Percentiles rank a stretch among this genome's conserved stretches.
Evolutionary conservation across 768 basidiomycete genomes (phyloP).

Genomic region (Cubamyces lactineus): DNA sequence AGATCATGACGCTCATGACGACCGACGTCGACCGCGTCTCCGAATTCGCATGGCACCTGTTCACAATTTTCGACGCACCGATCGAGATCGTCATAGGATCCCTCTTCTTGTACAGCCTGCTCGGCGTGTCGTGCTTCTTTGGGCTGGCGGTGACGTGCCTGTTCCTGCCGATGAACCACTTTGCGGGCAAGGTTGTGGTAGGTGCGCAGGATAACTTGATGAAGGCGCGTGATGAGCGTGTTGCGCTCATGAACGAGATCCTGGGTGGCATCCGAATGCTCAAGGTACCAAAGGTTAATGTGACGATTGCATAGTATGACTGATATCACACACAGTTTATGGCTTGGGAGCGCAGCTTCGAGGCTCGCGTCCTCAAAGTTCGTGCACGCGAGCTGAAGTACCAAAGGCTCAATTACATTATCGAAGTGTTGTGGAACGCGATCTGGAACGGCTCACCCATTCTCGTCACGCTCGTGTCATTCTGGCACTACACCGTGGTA

Average conservation of each 20-base stretch:
- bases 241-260: slow-evolving; percentile 88
- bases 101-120: slow-evolving; percentile 73
- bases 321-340: slow-evolving; percentile 63
- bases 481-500: slow-evolving; percentile 70
- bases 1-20: slow-evolving; percentile 96
- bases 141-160: slow-evolving; percentile 76
- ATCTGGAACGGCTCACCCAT: slow-evolving; percentile 57
- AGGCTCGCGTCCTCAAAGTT: slow-evolving; percentile 69
- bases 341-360: slow-evolving; percentile 94
- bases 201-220: slow-evolving; percentile 82
- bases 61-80: slow-evolving; percentile 74
- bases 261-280: slow-evolving; percentile 22
- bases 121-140: slow-evolving; percentile 76
- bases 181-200: slow-evolving; percentile 79
- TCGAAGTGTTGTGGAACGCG: slow-evolving; percentile 65
- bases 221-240: slow-evolving; percentile 91
- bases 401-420: slow-evolving; percentile 84
- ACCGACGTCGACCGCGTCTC: slow-evolving; percentile 91
- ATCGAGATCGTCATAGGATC: slow-evolving; percentile 79
- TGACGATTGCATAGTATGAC: neutral
- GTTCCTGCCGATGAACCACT: slow-evolving; percentile 77
- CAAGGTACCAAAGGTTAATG: neutral
- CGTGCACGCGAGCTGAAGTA: slow-evolving; percentile 82
- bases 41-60: slow-evolving; percentile 82
- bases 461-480: slow-evolving; percentile 52